These are phyloP conservation scores for Actinidia arguta DNA, from an alignment of 179 eudicot species.

Conservation along the genomic window DNA sequence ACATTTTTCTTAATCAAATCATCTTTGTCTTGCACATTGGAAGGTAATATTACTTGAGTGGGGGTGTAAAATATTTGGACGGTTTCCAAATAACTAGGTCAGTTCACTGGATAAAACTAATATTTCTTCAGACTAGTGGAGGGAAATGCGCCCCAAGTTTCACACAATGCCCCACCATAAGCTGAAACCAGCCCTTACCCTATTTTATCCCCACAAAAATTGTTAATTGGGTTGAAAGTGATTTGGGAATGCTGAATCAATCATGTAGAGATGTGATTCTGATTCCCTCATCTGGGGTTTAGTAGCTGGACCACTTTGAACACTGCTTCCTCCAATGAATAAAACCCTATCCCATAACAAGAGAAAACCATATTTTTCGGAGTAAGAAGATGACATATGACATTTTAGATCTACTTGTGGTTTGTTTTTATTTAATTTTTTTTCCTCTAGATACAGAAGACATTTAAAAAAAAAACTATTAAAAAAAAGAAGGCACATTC, in stretches of 20 bases:
- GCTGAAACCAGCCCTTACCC: background rate
- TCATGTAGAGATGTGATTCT: constrained; percentile 50
- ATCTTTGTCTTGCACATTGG: background rate
- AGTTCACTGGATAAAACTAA: too few species aligned
- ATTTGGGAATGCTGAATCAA: constrained; percentile 52
- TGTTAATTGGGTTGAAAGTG: constrained; percentile 24
- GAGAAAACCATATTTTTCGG: too few species aligned
- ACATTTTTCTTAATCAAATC: constrained; percentile 9
- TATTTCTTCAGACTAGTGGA: background rate
- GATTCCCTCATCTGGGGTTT: constrained; percentile 30
- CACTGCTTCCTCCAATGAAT: constrained; percentile 11
- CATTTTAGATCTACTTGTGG: too few species aligned
- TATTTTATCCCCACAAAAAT: constrained; percentile 2
- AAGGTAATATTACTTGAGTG: background rate
- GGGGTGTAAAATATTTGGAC: too few species aligned
- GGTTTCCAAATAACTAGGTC: too few species aligned
- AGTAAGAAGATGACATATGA: too few species aligned
- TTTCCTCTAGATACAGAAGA: background rate
- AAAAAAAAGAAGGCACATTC: background rate
- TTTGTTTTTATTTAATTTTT: background rate
- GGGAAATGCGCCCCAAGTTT: constrained; percentile 4
- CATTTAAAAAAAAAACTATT: too few species aligned
- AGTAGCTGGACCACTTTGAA: constrained; percentile 39
- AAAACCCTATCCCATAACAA: background rate
- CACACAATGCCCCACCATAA: background rate